These are phyloP conservation scores for Fraxinus latifolia DNA, from an alignment of 305 asterid species.

Conservation along the genomic window DNA sequence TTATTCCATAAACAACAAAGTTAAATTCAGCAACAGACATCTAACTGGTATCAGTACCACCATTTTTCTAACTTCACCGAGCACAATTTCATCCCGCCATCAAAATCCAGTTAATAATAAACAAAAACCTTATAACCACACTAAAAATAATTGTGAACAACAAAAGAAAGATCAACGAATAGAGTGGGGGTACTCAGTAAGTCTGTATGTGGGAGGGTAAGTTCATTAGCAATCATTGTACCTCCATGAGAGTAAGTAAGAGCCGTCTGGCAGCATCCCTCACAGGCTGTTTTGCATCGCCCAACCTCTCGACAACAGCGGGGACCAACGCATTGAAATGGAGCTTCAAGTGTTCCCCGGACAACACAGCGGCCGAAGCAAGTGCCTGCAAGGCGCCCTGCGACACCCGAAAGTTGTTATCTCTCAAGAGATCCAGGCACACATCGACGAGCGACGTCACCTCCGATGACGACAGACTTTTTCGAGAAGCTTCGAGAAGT, in stretches of 20 bases:
- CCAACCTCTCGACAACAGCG: slow-evolving; percentile 83
- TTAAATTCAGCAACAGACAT: neutral
- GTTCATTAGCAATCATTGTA: slow-evolving; percentile 21
- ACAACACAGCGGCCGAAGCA: slow-evolving; percentile 91
- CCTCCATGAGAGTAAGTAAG: slow-evolving; percentile 94
- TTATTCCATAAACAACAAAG: neutral
- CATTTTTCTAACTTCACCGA: neutral
- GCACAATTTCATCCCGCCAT: neutral
- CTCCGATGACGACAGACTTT: slow-evolving; percentile 65
- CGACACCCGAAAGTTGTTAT: slow-evolving; percentile 83
- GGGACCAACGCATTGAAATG: slow-evolving; percentile 93
- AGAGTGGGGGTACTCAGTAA: neutral
- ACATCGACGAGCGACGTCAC: slow-evolving; percentile 82
- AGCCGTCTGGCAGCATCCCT: slow-evolving; percentile 86
- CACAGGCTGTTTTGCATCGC: slow-evolving; percentile 91
- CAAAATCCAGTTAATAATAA: neutral
- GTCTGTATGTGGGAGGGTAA: neutral
- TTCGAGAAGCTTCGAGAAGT: slow-evolving; percentile 84
- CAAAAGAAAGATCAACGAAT: neutral
- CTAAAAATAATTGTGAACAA: neutral
- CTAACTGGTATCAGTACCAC: neutral
- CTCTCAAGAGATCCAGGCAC: slow-evolving; percentile 89
- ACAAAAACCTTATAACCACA: neutral
- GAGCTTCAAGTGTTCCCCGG: slow-evolving; percentile 95
- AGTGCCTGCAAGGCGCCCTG: slow-evolving; percentile 93